Base-by-base conservation (phyloP, 495 filamentous ascomycete genomes). In the Hypoxylon subgilvum region DNA sequence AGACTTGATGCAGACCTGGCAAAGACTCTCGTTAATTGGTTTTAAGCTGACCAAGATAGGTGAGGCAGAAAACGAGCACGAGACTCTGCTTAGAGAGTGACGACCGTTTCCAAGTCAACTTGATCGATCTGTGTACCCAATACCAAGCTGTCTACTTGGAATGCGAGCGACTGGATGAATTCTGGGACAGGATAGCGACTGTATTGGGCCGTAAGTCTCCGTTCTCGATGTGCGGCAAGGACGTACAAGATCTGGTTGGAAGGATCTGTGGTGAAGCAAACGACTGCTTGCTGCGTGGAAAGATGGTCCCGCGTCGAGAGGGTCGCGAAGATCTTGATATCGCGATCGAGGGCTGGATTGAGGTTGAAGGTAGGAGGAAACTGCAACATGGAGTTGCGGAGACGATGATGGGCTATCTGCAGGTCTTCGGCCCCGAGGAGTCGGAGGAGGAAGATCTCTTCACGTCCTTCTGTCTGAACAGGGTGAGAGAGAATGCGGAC, bases 331-430 rank as follows among this genome's bases (percentile, higher is more conserved):
- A 42, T 8, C 39, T 42, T 23, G 39, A 25, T 13, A 42, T 27
- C 13, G 39, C 21, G 1, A 42, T 42, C 39, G 39, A 42, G 21
- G 9, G 27, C n/a, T 42, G 39, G 39, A 19, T 42, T 16, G 39
- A 42, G 21, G 21, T 42, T 16, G 39, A 42, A 23, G 39, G 39
- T 42, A 42, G 39, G 13, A 42, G 19, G 13, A 42, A 25, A 42
- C 10, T 42, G 8, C 39, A 42, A 16, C 19, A 27, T 13, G 39
- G 39, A 21, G 39, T 13, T 1, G 19, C 39, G n/a, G 39, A 42
- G 22, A 42, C 27, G 39, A 42, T 6, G 21, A 42, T 16, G 19
- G 39, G 39, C 39, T 42, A 42, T 23, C 3, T 42, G 16, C 21
- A 25, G 2, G n/a, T 16, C 14, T 42, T 42, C 12, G 39, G 39